Conservation (phyloP, 2,329 filamentous ascomycete genomes). For the Fusarium euwallaceae region DNA sequence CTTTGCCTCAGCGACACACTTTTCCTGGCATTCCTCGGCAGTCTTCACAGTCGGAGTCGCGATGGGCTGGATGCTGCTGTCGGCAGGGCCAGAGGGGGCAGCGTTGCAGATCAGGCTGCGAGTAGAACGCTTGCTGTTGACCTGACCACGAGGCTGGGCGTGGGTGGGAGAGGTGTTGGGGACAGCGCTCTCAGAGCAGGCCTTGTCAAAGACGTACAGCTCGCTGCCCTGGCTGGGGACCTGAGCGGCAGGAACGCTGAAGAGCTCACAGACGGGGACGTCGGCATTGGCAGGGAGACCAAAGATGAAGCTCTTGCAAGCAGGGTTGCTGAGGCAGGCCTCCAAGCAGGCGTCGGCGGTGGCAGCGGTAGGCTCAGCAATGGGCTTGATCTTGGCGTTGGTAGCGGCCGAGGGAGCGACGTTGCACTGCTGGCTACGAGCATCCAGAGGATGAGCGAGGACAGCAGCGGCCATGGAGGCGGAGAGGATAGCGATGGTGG, state of each 20-base stretch:
- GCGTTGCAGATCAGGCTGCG: neutral
- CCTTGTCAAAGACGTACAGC: slow-evolving; percentile 22
- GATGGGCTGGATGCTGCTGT: neutral
- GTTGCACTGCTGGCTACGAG: slow-evolving; percentile 31
- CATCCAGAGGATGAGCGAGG: slow-evolving; percentile 18
- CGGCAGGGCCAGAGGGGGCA: neutral
- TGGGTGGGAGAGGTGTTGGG: slow-evolving; percentile 1
- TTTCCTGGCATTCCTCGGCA: neutral
- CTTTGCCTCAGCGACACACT: neutral
- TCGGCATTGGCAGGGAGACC: slow-evolving; percentile 16
- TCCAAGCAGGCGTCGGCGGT: slow-evolving; percentile 21
- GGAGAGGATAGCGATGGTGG: slow-evolving; percentile 25
- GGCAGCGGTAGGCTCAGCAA: slow-evolving; percentile 10
- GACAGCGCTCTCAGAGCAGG: slow-evolving; percentile 4
- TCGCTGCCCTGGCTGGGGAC: slow-evolving; percentile 11
- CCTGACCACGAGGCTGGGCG: neutral
- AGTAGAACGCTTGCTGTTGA: neutral
- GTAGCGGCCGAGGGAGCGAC: slow-evolving; percentile 14
- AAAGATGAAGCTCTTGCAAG: slow-evolving; percentile 24
- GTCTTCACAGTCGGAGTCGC: neutral
- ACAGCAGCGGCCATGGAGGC: slow-evolving; percentile 28
- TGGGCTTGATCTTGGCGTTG: slow-evolving; percentile 19
- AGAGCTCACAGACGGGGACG: slow-evolving; percentile 18
- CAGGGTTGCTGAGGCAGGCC: slow-evolving; percentile 6
- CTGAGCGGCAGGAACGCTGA: slow-evolving; percentile 17